Base-by-base conservation (phyloP, 768 basidiomycete species). In the Pisolithus marmoratus region DNA sequence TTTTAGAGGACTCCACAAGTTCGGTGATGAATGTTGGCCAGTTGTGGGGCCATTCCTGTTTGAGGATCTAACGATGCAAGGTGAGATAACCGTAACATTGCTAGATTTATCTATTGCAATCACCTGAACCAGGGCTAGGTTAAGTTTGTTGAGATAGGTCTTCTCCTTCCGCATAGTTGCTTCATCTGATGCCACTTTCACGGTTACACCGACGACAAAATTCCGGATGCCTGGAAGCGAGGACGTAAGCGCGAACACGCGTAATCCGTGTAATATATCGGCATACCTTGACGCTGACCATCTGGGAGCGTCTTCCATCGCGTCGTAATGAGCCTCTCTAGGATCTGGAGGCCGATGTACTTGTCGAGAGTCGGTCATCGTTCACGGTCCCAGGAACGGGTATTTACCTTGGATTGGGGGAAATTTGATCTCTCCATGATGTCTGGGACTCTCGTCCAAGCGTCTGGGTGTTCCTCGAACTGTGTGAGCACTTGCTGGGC, bases 11-110 rank as follows among this genome's bases (percentile, higher is more conserved):
- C 60, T 94, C 87, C 53, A 98, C 94, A 43, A 98, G 89, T 70
- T 98, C 94, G 11, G 90, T 84, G 62, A 97, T 96, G 75, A 97
- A 98, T 20, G 81, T 90, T 29, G 95, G 94, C 96, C 96, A 99
- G 63, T 96, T 94, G 67, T 96, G 91, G 23, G 95, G 95, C 96
- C 96, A 99, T 68, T 97, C 96, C 75, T 98, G 96, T 72, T 98
- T 99, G 58, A 99, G 75, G 54, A 99, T 96, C 94, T 99, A 63
- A n/a, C 19, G 48, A 19, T 22, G 6, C 47, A 45, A 48, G 19
- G 55, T 62, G 53, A 48, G 53, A 42, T 3, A 31, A n/a, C 36
- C 3, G 4, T 31, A 8, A 4, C 26, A 3, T 41, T 19, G 0
- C 3, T 27, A 5, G 19, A 15, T 8, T 22, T 43, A 45, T 42